Percentiles rank a stretch among this genome's conserved stretches.
These are phyloP conservation scores for Actinomortierella ambigua DNA, from an alignment of 371 early-diverging fungal genomes.

Conservation along the genomic window DNA sequence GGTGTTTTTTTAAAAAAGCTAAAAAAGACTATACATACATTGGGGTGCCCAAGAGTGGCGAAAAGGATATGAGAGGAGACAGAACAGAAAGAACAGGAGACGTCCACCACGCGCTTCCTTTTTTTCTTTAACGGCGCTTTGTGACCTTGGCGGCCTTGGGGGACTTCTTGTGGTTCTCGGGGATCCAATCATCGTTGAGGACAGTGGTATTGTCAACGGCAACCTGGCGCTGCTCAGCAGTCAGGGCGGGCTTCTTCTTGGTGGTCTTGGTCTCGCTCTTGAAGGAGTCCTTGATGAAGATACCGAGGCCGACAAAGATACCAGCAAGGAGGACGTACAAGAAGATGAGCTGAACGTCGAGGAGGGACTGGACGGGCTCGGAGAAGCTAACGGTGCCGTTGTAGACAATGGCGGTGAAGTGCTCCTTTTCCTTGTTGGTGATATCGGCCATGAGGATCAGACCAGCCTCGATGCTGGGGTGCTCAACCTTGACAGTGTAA, in stretches of 20 bases:
- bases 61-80: neutral
- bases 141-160: slow-evolving; percentile 31
- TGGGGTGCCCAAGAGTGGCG: no score
- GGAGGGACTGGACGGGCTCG: slow-evolving; percentile 40
- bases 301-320: slow-evolving; percentile 33
- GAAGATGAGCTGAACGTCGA: slow-evolving; percentile 43
- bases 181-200: slow-evolving; percentile 48
- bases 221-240: slow-evolving; percentile 44
- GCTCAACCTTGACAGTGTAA: slow-evolving; percentile 43
- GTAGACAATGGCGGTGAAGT: slow-evolving; percentile 41
- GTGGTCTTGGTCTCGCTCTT: slow-evolving; percentile 30
- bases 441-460: slow-evolving; percentile 43
- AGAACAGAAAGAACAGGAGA: neutral
- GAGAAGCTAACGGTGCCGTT: slow-evolving; percentile 44
- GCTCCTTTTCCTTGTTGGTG: slow-evolving; percentile 38
- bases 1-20: neutral
- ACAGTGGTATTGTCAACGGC: slow-evolving; percentile 42
- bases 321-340: slow-evolving; percentile 40
- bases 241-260: slow-evolving; percentile 43
- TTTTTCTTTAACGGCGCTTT: slow-evolving; percentile 31
- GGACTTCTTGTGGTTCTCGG: slow-evolving; percentile 49
- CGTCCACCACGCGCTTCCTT: neutral
- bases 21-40: neutral
- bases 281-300: slow-evolving; percentile 39
- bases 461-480: slow-evolving; percentile 34